phyloP scores from a whole-genome alignment of 2,329 filamentous ascomycete species.

The Cladosporium sp. region DNA sequence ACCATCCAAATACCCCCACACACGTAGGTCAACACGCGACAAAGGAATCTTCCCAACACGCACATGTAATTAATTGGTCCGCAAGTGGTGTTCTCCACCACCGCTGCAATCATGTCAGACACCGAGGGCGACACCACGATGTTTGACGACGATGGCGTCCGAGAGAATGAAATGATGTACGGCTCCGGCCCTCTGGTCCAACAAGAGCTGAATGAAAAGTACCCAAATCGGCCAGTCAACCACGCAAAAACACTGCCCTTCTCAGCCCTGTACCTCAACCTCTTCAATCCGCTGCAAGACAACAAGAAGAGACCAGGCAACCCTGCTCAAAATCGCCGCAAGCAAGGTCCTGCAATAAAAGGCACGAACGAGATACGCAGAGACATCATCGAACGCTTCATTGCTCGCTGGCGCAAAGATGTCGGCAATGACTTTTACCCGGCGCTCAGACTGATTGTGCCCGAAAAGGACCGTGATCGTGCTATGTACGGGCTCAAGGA shows the following conservation, averaged over 20 bases:
- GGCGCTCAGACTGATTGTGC: conserved; percentile 84
- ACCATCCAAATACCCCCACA: neutral
- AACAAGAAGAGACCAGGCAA: conserved; percentile 72
- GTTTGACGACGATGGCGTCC: conserved; percentile 43
- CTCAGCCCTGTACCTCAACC: conserved; percentile 69
- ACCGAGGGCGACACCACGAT: conserved; percentile 27
- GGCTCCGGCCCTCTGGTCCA: conserved; percentile 44
- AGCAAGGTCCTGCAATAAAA: neutral
- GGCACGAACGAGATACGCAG: conserved; percentile 74
- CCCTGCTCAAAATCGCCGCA: conserved; percentile 55
- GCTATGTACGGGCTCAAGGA: conserved; percentile 95
- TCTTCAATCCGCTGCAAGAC: conserved; percentile 80
- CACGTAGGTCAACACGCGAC: neutral
- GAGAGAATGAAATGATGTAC: conserved; percentile 53
- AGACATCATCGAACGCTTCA: conserved; percentile 81
- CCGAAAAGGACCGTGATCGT: conserved; percentile 88
- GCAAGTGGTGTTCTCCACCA: neutral
- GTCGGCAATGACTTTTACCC: conserved; percentile 94
- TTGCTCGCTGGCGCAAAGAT: conserved; percentile 80
- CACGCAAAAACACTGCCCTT: conserved; percentile 78
- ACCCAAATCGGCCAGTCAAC: conserved; percentile 80
- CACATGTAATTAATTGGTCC: neutral
- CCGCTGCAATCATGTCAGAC: conserved; percentile 13
- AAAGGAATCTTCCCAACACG: neutral
- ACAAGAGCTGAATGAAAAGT: conserved; percentile 58